These are phyloP conservation scores for Clitopilus passeckerianus DNA, from an alignment of 768 basidiomycete genomes.

Conservation along the genomic window DNA sequence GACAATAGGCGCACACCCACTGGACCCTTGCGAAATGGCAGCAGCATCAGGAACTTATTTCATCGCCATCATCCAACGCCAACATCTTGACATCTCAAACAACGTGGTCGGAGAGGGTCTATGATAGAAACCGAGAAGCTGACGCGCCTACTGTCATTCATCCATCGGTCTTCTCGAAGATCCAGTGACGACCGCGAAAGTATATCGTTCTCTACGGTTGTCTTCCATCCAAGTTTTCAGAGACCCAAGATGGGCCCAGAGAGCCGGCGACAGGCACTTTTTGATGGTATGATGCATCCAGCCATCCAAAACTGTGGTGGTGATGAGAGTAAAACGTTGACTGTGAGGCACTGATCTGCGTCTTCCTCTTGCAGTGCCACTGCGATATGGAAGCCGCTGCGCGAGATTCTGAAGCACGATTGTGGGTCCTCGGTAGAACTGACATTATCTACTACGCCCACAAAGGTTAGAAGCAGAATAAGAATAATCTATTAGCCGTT, in stretches of 20 bases:
- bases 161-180: background rate
- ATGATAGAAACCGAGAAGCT: background rate
- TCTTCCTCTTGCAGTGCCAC: constrained; percentile 9
- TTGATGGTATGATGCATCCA: background rate
- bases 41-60: background rate
- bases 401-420: constrained; percentile 14
- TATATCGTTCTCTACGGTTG: no score
- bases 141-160: background rate
- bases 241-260: background rate
- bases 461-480: constrained; percentile 17
- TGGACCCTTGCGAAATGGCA: background rate
- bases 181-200: no score
- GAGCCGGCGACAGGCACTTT: background rate
- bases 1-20: background rate
- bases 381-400: constrained; percentile 15
- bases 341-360: constrained; percentile 5
- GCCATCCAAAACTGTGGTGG: background rate
- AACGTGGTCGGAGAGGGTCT: background rate
- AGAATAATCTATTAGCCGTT: constrained; percentile 17
- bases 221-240: no score
- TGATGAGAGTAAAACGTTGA: background rate
- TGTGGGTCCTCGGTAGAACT: background rate
- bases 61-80: background rate
- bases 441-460: background rate
- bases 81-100: background rate